Conservation (phyloP, 352 stramenopile genomes). For the Pseudoperonospora humuli region DNA sequence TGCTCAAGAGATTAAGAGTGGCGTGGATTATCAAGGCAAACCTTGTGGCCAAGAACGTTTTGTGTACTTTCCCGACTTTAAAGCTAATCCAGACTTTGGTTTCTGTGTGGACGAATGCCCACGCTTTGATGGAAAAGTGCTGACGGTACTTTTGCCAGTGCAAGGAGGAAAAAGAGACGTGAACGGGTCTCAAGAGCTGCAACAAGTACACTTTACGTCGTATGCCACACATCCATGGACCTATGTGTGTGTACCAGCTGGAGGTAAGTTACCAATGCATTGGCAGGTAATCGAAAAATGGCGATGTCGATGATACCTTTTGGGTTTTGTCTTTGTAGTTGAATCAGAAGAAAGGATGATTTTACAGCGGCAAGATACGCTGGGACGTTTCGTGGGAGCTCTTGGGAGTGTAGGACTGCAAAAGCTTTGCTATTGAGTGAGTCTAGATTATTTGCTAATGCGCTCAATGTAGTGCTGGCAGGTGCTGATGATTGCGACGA, state of each 20-base stretch:
- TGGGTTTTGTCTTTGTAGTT: conserved; percentile 21
- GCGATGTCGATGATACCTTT: background rate
- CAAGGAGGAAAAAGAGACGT: conserved; percentile 11
- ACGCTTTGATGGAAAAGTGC: conserved; percentile 21
- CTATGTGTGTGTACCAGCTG: conserved; percentile 55
- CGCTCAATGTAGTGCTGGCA: conserved; percentile 45
- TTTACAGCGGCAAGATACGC: conserved; percentile 58
- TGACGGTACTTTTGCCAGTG: conserved; percentile 53
- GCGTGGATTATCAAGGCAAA: conserved; percentile 66
- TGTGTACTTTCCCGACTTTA: conserved; percentile 72
- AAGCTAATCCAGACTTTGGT: conserved; percentile 67
- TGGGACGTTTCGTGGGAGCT: conserved; percentile 72
- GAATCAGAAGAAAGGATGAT: conserved; percentile 50
- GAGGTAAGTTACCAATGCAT: conserved; percentile 35
- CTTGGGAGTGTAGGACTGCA: conserved; percentile 45
- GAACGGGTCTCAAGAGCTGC: conserved; percentile 29
- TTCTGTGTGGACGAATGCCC: conserved; percentile 64
- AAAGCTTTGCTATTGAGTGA: background rate
- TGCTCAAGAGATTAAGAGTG: conserved; percentile 70
- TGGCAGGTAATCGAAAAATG: background rate
- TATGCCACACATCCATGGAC: conserved; percentile 61
- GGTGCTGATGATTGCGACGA: conserved; percentile 52
- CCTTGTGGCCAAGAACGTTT: conserved; percentile 40
- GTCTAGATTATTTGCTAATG: background rate
- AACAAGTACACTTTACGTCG: conserved; percentile 48